These are phyloP conservation scores for Lecanicillium sp. DNA, from an alignment of 2,329 filamentous ascomycete species.

Conservation along the genomic window DNA sequence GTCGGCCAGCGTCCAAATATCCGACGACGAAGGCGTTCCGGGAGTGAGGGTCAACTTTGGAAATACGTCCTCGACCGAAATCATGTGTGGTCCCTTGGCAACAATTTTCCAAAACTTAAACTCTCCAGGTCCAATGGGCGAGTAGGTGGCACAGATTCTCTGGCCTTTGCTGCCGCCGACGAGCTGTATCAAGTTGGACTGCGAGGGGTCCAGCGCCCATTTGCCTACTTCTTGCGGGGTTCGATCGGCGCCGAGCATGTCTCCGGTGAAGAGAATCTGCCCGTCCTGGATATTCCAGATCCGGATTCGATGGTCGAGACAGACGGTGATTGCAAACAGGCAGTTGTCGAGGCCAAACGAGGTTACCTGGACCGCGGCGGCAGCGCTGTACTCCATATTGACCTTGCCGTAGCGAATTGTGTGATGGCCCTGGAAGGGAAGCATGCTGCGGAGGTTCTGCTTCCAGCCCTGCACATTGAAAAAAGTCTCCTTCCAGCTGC, in stretches of 20 bases:
- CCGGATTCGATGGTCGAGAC: slow-evolving; percentile 79
- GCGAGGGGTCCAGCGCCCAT: slow-evolving; percentile 71
- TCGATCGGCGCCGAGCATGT: slow-evolving; percentile 63
- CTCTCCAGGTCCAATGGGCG: slow-evolving; percentile 75
- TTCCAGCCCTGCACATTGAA: slow-evolving; percentile 69
- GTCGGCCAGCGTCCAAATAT: slow-evolving; percentile 73
- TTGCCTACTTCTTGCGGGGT: slow-evolving; percentile 63
- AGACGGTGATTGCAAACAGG: slow-evolving; percentile 67
- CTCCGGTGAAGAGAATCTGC: slow-evolving; percentile 66
- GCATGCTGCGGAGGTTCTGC: slow-evolving; percentile 56
- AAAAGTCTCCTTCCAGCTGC: slow-evolving; percentile 60
- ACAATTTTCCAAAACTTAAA: slow-evolving; percentile 90
- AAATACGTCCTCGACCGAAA: slow-evolving; percentile 66
- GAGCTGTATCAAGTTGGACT: slow-evolving; percentile 68
- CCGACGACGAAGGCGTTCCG: slow-evolving; percentile 60
- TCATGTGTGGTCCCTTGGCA: slow-evolving; percentile 53
- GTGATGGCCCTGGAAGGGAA: slow-evolving; percentile 58
- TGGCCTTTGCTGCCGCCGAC: slow-evolving; percentile 49
- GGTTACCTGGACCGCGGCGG: slow-evolving; percentile 53
- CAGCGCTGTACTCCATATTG: slow-evolving; percentile 60
- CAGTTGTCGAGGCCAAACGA: slow-evolving; percentile 40
- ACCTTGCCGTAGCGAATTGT: slow-evolving; percentile 56
- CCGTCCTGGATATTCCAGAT: slow-evolving; percentile 86
- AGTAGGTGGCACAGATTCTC: slow-evolving; percentile 68
- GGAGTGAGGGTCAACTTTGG: slow-evolving; percentile 54